Evolutionary conservation across 2,329 filamentous ascomycete genomes (phyloP), one percentile per base, ranked within the genome.

Genomic region (Arthrobotrys pseudoclavata): DNA sequence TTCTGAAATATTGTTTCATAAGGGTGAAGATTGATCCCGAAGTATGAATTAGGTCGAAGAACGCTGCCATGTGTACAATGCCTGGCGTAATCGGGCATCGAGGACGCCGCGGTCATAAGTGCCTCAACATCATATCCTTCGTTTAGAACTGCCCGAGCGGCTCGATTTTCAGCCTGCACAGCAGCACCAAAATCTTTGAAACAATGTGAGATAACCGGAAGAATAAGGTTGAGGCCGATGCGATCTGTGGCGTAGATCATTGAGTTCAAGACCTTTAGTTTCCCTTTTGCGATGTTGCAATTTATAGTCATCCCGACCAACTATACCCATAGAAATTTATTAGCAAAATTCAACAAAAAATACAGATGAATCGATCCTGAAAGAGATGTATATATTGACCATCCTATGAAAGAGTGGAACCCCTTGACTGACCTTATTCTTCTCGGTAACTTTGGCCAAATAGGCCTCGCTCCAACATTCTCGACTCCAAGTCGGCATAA

Each of bases 201-300:
- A 10, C 47, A 53, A 31, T 12, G 47, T 2, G 47, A 67, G 20
- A 55, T 63, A 34, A 55, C 37, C 3, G 84, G 80, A 42, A 85
- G 82, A 1, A 85, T 80, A 20, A 84, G 55, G 6, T 80, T 79
- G 69, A 85, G 84, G 79, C 84, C 84, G 18, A 82, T 69, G 10
- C 76, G 57, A 80, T 85, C 84, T 13, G 84, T 85, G 10, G 84
- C 83, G 80, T 81, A 83, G 60, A 85, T 81, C 82, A 83, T 84
- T 47, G 83, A 82, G 76, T 84, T 83, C 4, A 84, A 79, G 40
- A 63, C 60, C 15, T 48, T 47, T 74, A 84, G 83, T 50, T 81
- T 81, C 9, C 79, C 74, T 5, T 31, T 42, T 6, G 4, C 47
- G 42, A 83, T 83, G 18, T 77, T 72, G 81, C 84, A 84, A 77